Evolutionary conservation across 2,329 filamentous ascomycete genomes (phyloP), one percentile per base, ranked within the genome.

Genomic region (Xylaria sp.): DNA sequence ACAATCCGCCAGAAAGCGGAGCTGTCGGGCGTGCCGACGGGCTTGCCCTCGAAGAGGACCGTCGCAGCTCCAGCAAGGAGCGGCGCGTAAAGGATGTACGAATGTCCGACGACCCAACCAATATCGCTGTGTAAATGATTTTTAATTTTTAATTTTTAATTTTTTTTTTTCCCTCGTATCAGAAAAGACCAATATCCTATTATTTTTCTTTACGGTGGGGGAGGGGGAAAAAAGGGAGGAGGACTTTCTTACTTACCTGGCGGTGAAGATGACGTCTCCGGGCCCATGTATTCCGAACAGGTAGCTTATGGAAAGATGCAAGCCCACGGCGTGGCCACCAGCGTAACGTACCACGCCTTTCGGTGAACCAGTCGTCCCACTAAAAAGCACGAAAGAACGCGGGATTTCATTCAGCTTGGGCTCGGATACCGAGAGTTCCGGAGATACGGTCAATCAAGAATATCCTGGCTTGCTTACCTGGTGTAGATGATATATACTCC

Each of bases 21-120:
- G 0, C 94, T 92, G 75, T 97, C 90, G 0, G 94, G 94, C 0
- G 94, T 97, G 4, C 94, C 94, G 13, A 97, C 86, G 0, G 94
- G 94, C 74, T 98, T 98, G n/a, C 94, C 95, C 81, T 98, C 94
- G 79, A 94, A 98, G 0, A 98, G 84, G 0, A 98, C 88, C 0
- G 94, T 97, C 1, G 94, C 91, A 1, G 94, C 94, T 5, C 94
- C 94, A 0, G 91, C 89, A 1, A 98, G 87, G 6, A 98, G 87
- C 13, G 94, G 94, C 3, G 89, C 94, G 77, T 98, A 98, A 13
- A 97, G 84, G 71, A 97, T 97, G 78, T 96, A 98, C 6, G 90
- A 92, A 78, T 94, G 90, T 2, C 93, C 93, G 0, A 96, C 93
- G 0, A 94, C 93, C 95, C 94, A 98, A 39, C 94, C 95, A 66